A percentile compares a stretch with the other conserved stretches of the same genome.
Conservation (phyloP, 306 rosid genomes). For the Macrotyloma uniflorum region DNA sequence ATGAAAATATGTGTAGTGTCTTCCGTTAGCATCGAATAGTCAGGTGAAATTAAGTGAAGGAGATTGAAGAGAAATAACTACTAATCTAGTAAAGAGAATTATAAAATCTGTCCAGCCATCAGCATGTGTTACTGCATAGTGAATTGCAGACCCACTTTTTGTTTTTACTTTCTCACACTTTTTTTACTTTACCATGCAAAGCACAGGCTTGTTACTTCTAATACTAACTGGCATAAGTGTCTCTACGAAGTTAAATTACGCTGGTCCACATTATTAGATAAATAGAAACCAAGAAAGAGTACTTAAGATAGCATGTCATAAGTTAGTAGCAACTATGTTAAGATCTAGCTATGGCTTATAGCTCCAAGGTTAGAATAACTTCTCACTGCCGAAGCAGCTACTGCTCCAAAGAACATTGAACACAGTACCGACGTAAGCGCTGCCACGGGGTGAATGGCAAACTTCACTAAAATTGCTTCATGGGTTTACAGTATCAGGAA, state of each 20-base stretch:
- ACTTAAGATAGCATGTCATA: background rate
- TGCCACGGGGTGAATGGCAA: background rate
- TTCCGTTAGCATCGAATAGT: background rate
- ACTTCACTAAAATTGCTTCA: slow-evolving; percentile 37
- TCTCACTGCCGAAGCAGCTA: slow-evolving; percentile 1
- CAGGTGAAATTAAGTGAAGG: background rate
- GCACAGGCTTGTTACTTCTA: background rate
- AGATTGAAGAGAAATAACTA: background rate
- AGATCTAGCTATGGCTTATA: background rate
- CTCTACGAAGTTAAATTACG: background rate
- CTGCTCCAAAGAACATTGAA: background rate
- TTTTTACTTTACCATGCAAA: background rate
- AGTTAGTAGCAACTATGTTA: slow-evolving; percentile 11
- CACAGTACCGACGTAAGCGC: background rate
- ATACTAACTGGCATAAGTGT: background rate
- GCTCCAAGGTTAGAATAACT: slow-evolving; percentile 1
- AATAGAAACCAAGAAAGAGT: background rate
- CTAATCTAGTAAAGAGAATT: background rate
- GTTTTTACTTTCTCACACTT: background rate
- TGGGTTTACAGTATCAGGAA: slow-evolving; percentile 64
- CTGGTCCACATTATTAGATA: background rate
- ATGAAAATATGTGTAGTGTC: background rate
- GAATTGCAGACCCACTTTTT: background rate
- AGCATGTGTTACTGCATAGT: too few relatives aligned
- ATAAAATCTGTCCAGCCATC: too few relatives aligned